Evolutionary conservation across 371 early-diverging fungal species (phyloP).

Genomic region (Scutellospora calospora): DNA sequence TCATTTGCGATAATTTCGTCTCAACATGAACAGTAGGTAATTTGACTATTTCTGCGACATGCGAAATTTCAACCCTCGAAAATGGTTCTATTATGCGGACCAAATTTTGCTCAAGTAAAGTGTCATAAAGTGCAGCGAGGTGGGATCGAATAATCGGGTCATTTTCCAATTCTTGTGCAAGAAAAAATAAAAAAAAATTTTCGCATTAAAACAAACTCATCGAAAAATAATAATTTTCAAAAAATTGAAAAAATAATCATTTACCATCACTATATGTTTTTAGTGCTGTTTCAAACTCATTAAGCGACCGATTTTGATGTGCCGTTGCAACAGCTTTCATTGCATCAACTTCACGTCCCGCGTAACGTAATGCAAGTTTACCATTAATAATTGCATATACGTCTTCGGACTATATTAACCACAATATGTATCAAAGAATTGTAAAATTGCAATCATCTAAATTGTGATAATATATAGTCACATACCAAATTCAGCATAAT

Average conservation of each 20-base stretch:
- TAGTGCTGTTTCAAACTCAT: conserved; percentile 93
- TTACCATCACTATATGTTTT: conserved; percentile 83
- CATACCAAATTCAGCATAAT: conserved; percentile 93
- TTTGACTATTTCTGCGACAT: conserved; percentile 93
- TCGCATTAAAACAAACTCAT: background rate
- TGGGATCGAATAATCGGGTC: conserved; percentile 94
- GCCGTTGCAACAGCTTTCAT: conserved; percentile 95
- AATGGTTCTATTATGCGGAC: conserved; percentile 98
- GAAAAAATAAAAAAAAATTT: conserved; percentile 2
- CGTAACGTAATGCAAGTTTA: conserved; percentile 82
- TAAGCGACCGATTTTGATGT: conserved; percentile 91
- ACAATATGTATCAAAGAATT: background rate
- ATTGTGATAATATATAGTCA: background rate
- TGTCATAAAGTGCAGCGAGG: conserved; percentile 93
- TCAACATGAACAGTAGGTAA: conserved; percentile 93
- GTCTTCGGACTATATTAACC: conserved; percentile 76
- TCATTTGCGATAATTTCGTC: conserved; percentile 97
- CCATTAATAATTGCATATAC: conserved; percentile 86
- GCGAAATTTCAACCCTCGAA: conserved; percentile 95
- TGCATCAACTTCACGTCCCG: conserved; percentile 85
- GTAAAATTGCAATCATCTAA: conserved; percentile 4
- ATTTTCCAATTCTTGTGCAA: conserved; percentile 75
- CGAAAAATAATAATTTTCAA: background rate
- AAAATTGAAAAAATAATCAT: conserved; percentile 6
- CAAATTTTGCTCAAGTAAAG: conserved; percentile 96